Percentiles rank a stretch among this genome's conserved stretches.
phyloP scores from a whole-genome alignment of 768 basidiomycete genomes.

The Tricholoma sp. region DNA sequence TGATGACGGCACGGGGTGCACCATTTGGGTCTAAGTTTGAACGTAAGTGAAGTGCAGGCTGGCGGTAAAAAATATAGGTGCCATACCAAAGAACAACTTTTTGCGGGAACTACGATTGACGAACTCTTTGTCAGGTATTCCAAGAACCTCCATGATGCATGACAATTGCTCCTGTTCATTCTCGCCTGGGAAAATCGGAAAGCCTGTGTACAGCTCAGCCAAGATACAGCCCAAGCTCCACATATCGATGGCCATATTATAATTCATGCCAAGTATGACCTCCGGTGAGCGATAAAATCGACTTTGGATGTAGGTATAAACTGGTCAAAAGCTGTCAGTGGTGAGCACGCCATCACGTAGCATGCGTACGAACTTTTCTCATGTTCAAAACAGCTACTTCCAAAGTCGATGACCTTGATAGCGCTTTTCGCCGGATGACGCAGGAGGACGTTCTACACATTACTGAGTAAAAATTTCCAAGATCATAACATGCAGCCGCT shows the following conservation, averaged over 20 bases:
- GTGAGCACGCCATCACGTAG: neutral
- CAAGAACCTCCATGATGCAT: constrained; percentile 99
- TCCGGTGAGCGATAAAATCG: constrained; percentile 99
- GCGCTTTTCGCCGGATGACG: constrained; percentile 94
- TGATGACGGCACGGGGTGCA: constrained; percentile 88
- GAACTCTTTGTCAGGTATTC: constrained; percentile 92
- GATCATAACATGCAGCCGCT: constrained; percentile 13
- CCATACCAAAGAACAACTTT: constrained; percentile 89
- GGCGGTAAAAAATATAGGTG: constrained; percentile 17
- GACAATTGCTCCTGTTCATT: constrained; percentile 98
- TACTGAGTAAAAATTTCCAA: neutral
- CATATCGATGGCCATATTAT: constrained; percentile 99
- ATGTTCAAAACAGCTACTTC: constrained; percentile 96
- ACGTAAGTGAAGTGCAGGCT: neutral
- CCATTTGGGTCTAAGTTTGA: constrained; percentile 77
- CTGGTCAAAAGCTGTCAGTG: constrained; percentile 35
- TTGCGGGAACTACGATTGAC: constrained; percentile 91
- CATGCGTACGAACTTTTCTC: constrained; percentile 79
- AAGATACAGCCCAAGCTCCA: constrained; percentile 99
- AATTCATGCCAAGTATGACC: constrained; percentile 98
- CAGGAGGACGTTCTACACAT: constrained; percentile 79
- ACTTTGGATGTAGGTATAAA: constrained; percentile 99
- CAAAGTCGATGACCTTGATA: constrained; percentile 98
- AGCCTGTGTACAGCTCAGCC: constrained; percentile 95
- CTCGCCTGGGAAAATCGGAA: constrained; percentile 98